Evolutionary conservation across 2,329 filamentous ascomycete species (phyloP), one percentile per base, ranked within the genome.

Genomic region (Ophiostoma pallidulum): DNA sequence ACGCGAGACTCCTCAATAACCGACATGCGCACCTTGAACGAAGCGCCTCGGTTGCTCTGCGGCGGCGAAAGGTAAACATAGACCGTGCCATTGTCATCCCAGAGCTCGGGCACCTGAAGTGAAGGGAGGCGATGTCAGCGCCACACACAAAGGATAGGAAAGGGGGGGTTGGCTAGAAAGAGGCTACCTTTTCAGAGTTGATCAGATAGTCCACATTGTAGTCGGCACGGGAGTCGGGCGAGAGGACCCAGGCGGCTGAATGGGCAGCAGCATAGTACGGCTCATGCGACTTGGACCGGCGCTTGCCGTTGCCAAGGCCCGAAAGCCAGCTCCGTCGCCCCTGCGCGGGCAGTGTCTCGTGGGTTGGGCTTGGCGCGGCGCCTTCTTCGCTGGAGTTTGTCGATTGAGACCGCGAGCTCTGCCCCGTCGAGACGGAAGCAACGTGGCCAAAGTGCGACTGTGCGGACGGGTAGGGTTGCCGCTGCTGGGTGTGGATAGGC

Each of bases 101-200:
- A 84, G 18, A 84, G 62, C 59, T 84, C 80, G 2, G 79, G 77
- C 4, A 83, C 75, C 77, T 80, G 49, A 14, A 24, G 3, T 13
- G n/a, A 10, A 19, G 24, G 39, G 18, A 12, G 28, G n/a, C n/a
- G n/a, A n/a, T n/a, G n/a, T 46, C 9, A 35, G 39, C 8, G 14
- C 2, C n/a, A 13, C 7, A 8, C n/a, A 39, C n/a, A 24, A 45
- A 51, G 28, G 29, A 52, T 53, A 19, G 45, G 46, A 33, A 45
- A 45, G 26, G 6, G 32, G 33, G 29, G 28, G 13, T 26, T 13
- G 26, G 18, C 19, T 13, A 16, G n/a, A 45, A 5, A 19, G 16
- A 43, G 50, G 57, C 54, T 58, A 78, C 75, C 66, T 74, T 78
- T 55, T 82, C 76, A 18, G 70, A 73, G 37, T 72, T 73, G 19